Base-by-base conservation (phyloP, 2,329 filamentous ascomycete species). In the Sporothrix dimorphospora region DNA sequence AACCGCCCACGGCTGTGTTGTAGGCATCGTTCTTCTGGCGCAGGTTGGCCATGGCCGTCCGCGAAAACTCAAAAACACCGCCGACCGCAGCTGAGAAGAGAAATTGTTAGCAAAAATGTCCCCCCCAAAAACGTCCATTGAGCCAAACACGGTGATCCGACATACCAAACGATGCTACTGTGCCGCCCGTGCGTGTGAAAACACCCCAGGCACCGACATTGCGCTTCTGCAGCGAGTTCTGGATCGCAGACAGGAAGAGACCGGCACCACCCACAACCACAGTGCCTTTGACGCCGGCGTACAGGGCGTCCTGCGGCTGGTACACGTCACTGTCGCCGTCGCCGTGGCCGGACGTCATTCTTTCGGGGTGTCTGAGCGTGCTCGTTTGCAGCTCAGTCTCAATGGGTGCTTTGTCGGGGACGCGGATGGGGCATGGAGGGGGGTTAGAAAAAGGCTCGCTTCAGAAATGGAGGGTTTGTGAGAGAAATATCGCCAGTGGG, bases 171-270 rank as follows among this genome's bases (percentile, higher is more conserved):
- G 89, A 89, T 61, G 89, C 80, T 78, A 91, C 92, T 67, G 91
- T 91, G 79, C 90, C 85, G 76, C 94, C 94, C 72, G 90, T 91
- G 78, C 90, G 89, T 63, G 92, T 92, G 80, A 98, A 90, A 78
- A 97, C 87, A 76, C 92, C 92, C 85, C 91, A 89, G 74, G 90
- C 87, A 77, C 94, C 93, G 76, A 96, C 85, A 81, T 97, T 97
- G 80, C 89, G 87, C 85, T 90, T 94, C 71, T 91, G 87, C 77
- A 98, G 87, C 73, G 94, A 93, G 85, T 97, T 98, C 85, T 94
- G 92, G 76, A 97, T 87, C 7, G 83, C 83, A 7, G 79, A 76
- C 51, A 81, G 78, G 21, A 86, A 86, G 74, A 90, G 82, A 77
- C 91, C 91, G 69, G 85, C 85, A 72, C 83, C 82, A 76, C 89